Conservation (phyloP, 768 basidiomycete species). For the Amanita molliuscula region DNA sequence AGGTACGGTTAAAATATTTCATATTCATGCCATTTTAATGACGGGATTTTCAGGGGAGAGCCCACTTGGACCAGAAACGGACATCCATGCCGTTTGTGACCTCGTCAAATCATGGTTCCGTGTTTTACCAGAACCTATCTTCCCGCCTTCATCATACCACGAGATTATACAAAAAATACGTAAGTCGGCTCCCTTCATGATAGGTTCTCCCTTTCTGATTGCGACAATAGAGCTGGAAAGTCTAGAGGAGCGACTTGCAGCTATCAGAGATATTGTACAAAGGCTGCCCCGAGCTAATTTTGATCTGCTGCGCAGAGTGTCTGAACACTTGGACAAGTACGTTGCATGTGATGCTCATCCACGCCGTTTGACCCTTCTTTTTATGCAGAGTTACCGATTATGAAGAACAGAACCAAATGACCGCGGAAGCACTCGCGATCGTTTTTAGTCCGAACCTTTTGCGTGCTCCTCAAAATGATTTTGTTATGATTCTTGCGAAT, state of each 20-base stretch:
- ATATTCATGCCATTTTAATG: not conserved
- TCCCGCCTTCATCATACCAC: conserved; percentile 59
- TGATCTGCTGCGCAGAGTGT: conserved; percentile 66
- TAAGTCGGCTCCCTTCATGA: conserved; percentile 22
- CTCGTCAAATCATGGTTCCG: conserved; percentile 83
- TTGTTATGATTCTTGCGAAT: conserved; percentile 67
- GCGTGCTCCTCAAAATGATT: conserved; percentile 70
- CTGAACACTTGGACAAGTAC: conserved; percentile 76
- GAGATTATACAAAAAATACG: conserved; percentile 64
- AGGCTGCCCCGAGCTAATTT: conserved; percentile 64
- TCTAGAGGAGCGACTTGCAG: conserved; percentile 52
- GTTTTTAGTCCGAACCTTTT: conserved; percentile 79
- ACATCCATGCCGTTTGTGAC: conserved; percentile 79
- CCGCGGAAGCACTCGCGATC: conserved; percentile 73
- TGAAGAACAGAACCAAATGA: conserved; percentile 88
- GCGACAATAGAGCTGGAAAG: conserved; percentile 50
- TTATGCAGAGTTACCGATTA: conserved; percentile 66
- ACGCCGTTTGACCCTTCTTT: not conserved
- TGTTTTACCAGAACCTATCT: conserved; percentile 68
- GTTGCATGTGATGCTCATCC: conserved; percentile 10
- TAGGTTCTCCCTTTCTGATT: conserved; percentile 2
- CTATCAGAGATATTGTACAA: conserved; percentile 60
- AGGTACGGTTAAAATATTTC: conserved; percentile 23
- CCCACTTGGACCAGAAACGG: conserved; percentile 48
- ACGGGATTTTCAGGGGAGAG: conserved; percentile 35